Evolutionary conservation across 1,284 basidiomycete species (phyloP).

Genomic region (Wolfiporia cocos): DNA sequence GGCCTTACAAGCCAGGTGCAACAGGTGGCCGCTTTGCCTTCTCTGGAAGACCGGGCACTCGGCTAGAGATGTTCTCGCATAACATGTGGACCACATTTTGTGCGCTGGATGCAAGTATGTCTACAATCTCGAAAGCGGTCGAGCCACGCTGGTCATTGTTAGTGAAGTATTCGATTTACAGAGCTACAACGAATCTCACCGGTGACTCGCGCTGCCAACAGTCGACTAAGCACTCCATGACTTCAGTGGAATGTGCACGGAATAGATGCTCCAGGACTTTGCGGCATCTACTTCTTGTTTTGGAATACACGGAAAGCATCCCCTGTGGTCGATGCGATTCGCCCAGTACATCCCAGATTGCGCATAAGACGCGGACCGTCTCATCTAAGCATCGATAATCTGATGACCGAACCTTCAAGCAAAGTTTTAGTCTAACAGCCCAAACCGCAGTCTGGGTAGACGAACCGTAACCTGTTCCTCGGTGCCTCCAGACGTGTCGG

Average conservation of each 20-base stretch:
- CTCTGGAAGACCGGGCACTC: constrained; percentile 48
- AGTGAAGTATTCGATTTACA: no score
- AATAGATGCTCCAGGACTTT: constrained; percentile 86
- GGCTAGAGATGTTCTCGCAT: constrained; percentile 73
- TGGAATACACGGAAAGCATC: constrained; percentile 49
- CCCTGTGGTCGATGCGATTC: constrained; percentile 40
- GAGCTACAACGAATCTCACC: constrained; percentile 32
- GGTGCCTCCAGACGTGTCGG: constrained; percentile 40
- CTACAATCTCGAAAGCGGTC: constrained; percentile 77
- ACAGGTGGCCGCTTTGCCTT: constrained; percentile 50
- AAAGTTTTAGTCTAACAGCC: not conserved
- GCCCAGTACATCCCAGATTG: constrained; percentile 59
- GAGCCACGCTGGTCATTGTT: constrained; percentile 25
- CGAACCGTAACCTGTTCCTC: constrained; percentile 58
- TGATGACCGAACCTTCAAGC: constrained; percentile 51
- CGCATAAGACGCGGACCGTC: constrained; percentile 62
- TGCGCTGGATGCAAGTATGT: constrained; percentile 79
- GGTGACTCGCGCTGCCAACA: constrained; percentile 66
- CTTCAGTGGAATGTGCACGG: constrained; percentile 71
- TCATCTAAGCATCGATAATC: constrained; percentile 70
- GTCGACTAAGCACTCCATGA: constrained; percentile 77
- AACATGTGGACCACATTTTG: constrained; percentile 88
- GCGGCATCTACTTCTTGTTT: constrained; percentile 62
- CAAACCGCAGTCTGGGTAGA: constrained; percentile 4
- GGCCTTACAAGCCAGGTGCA: constrained; percentile 64